Conservation (phyloP, 2,329 filamentous ascomycete species). For the Escovopsis weberi region DNA sequence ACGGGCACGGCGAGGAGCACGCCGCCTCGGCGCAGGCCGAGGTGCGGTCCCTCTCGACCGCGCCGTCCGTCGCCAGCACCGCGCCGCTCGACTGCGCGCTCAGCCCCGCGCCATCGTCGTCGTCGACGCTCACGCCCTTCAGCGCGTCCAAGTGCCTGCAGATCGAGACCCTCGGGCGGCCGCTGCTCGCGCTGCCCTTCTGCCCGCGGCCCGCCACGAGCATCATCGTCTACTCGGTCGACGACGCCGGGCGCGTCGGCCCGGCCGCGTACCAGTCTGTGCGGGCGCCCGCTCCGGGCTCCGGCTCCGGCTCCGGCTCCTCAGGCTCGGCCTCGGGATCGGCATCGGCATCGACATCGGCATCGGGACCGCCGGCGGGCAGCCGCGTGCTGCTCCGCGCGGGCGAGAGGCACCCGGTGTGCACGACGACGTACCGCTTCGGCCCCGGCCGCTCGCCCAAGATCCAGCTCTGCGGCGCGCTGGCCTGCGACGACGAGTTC, state of each 20-base stretch:
- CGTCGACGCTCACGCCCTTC: conserved; percentile 18
- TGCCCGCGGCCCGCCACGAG: conserved; percentile 11
- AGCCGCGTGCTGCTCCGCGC: conserved; percentile 32
- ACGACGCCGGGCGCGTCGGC: conserved; percentile 23
- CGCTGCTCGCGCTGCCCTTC: conserved; percentile 23
- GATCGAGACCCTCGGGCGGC: conserved; percentile 32
- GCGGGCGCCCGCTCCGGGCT: too few species aligned
- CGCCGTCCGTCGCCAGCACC: conserved; percentile 12
- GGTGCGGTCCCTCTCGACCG: conserved; percentile 11
- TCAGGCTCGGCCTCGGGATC: too few species aligned
- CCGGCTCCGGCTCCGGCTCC: too few species aligned
- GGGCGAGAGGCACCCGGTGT: conserved; percentile 26
- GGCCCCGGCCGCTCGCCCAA: conserved; percentile 38
- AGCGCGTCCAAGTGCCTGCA: conserved; percentile 30
- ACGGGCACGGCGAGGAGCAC: conserved; percentile 14
- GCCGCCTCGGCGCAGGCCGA: conserved; percentile 12
- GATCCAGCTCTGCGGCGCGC: conserved; percentile 17
- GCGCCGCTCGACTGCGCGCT: conserved; percentile 15
- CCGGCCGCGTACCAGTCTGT: conserved; percentile 35
- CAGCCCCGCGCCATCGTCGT: conserved; percentile 4
- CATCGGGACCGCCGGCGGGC: conserved; percentile 5
- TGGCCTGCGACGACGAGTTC: conserved; percentile 12
- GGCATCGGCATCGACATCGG: too few species aligned
- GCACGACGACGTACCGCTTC: conserved; percentile 40
- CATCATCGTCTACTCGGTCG: conserved; percentile 28